Percentiles rank a stretch among this genome's conserved stretches.
phyloP scores from a whole-genome alignment of 805 yeast species.

The Dipodascopsis tothii region DNA sequence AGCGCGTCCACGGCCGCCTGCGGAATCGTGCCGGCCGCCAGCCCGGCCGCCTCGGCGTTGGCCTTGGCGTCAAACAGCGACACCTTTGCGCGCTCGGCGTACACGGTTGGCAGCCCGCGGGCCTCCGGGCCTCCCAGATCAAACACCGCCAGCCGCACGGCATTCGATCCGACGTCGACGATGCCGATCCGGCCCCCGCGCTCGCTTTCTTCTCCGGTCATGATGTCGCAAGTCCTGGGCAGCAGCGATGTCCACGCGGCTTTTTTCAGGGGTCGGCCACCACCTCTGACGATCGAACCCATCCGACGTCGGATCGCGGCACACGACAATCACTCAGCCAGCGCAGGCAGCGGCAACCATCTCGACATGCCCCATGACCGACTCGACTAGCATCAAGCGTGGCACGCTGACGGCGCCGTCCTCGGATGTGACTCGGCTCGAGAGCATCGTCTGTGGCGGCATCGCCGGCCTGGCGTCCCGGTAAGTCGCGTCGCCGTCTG shows the following conservation, averaged over 20 bases:
- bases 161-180: slow-evolving; percentile 73
- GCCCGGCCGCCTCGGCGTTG: slow-evolving; percentile 3
- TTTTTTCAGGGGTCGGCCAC: too few relatives aligned
- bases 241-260: too few relatives aligned
- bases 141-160: slow-evolving; percentile 63
- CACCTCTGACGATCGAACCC: too few relatives aligned
- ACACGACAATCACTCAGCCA: too few relatives aligned
- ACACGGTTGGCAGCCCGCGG: slow-evolving; percentile 68
- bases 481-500: slow-evolving; percentile 33
- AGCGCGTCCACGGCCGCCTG: slow-evolving; percentile 50
- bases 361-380: too few relatives aligned
- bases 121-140: slow-evolving; percentile 64
- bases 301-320: too few relatives aligned
- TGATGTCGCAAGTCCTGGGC: too few relatives aligned
- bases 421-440: slow-evolving; percentile 43
- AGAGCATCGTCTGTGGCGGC: slow-evolving; percentile 64
- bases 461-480: slow-evolving; percentile 56
- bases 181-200: too few relatives aligned
- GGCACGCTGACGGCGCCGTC: too few relatives aligned
- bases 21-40: slow-evolving; percentile 24
- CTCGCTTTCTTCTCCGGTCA: too few relatives aligned
- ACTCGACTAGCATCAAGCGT: too few relatives aligned
- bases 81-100: slow-evolving; percentile 65
- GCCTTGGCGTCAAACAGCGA: slow-evolving; percentile 56
- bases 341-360: too few relatives aligned